Evolutionary conservation across 192 early-diverging fungal genomes (phyloP).

Genomic region (Coemansia sp.): DNA sequence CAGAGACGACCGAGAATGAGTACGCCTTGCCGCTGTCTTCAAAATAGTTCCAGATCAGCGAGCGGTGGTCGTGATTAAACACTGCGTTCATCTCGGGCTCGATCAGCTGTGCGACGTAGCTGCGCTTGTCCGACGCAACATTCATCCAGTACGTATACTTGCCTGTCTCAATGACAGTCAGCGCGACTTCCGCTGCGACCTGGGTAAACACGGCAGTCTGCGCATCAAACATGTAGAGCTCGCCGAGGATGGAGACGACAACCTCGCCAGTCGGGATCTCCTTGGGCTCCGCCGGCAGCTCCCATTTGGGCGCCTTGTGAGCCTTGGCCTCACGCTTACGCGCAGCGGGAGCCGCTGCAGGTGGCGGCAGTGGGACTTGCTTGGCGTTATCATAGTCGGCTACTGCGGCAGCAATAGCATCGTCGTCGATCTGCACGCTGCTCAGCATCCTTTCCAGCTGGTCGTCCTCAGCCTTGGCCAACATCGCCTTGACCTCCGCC

Average conservation of each 20-base stretch:
- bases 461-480: constrained; percentile 40
- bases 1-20: constrained; percentile 78
- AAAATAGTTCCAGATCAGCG: constrained; percentile 86
- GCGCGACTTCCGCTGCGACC: constrained; percentile 54
- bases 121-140: constrained; percentile 51
- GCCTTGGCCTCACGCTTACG: not conserved
- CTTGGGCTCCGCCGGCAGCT: constrained; percentile 32
- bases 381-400: not conserved
- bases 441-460: constrained; percentile 40
- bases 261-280: constrained; percentile 53
- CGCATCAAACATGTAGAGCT: constrained; percentile 72
- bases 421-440: constrained; percentile 37
- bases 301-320: constrained; percentile 13
- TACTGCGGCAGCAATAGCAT: constrained; percentile 20
- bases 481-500: constrained; percentile 25
- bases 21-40: constrained; percentile 61
- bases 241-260: constrained; percentile 55
- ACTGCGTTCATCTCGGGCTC: constrained; percentile 78
- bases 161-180: constrained; percentile 41
- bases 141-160: constrained; percentile 60
- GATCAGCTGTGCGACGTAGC: constrained; percentile 61
- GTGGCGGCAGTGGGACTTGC: not conserved
- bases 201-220: constrained; percentile 57
- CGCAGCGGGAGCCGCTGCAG: constrained; percentile 11
- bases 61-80: constrained; percentile 68